phyloP scores from a whole-genome alignment of 75 land plant genomes.

The Azolla pinnata region DNA sequence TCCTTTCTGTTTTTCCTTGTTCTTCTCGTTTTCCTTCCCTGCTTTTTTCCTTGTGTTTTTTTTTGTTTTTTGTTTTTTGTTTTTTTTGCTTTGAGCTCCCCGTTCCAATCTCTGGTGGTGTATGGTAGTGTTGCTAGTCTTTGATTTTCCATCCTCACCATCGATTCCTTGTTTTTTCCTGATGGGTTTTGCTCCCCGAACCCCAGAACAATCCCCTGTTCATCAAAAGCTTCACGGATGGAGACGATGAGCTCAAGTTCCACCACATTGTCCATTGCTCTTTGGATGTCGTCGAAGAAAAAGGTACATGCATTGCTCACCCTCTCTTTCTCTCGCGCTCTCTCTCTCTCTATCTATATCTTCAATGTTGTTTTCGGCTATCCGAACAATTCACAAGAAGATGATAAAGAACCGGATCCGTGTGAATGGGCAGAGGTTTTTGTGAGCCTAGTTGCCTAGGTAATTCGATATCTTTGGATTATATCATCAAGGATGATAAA shows the following conservation, averaged over 20 bases:
- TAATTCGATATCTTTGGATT: too few relatives aligned
- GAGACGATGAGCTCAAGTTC: slow-evolving; percentile 82
- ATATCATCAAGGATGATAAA: too few relatives aligned
- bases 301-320: slow-evolving; percentile 45
- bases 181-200: neutral
- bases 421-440: too few relatives aligned
- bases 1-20: neutral
- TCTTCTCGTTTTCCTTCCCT: neutral
- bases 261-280: slow-evolving; percentile 98
- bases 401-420: too few relatives aligned
- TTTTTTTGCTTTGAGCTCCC: neutral
- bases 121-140: too few relatives aligned
- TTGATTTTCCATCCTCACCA: too few relatives aligned
- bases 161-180: slow-evolving; percentile 1
- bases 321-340: too few relatives aligned
- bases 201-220: slow-evolving; percentile 92
- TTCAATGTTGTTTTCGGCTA: too few relatives aligned
- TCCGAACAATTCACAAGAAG: too few relatives aligned
- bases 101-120: neutral
- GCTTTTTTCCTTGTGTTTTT: neutral
- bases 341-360: too few relatives aligned
- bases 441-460: too few relatives aligned
- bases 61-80: neutral
- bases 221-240: slow-evolving; percentile 83
- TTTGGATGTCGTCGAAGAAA: slow-evolving; percentile 85